These are phyloP conservation scores for Fusarium goolgardi DNA, from an alignment of 2,329 filamentous ascomycete genomes.

Conservation along the genomic window DNA sequence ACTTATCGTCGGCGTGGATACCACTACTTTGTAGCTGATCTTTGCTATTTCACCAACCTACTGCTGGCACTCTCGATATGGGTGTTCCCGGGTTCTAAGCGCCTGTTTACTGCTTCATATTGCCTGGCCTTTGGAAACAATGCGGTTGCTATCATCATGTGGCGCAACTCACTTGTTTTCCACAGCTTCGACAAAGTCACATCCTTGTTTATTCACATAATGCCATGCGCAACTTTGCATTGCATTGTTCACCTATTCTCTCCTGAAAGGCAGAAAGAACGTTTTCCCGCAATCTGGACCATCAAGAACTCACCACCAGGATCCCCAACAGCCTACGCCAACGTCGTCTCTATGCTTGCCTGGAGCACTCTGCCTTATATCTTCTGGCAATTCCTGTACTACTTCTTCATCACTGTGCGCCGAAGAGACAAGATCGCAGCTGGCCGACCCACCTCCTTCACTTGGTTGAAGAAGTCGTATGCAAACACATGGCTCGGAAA, in stretches of 20 bases:
- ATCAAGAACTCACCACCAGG: conserved; percentile 77
- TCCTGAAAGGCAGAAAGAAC: conserved; percentile 69
- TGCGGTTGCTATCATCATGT: conserved; percentile 97
- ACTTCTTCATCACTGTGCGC: conserved; percentile 94
- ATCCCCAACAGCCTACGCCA: conserved; percentile 82
- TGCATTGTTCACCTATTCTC: conserved; percentile 87
- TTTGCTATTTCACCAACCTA: conserved; percentile 98
- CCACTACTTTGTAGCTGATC: conserved; percentile 95
- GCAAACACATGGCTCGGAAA: conserved; percentile 89
- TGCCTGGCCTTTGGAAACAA: conserved; percentile 97
- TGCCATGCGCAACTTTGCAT: conserved; percentile 95
- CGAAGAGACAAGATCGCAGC: conserved; percentile 96
- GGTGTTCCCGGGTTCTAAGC: conserved; percentile 90
- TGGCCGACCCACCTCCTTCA: conserved; percentile 94
- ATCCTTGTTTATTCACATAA: conserved; percentile 98
- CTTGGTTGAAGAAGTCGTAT: conserved; percentile 94
- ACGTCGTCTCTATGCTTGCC: conserved; percentile 83
- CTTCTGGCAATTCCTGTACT: conserved; percentile 92
- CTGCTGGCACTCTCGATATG: conserved; percentile 85
- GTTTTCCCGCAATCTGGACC: conserved; percentile 86
- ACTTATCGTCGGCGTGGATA: conserved; percentile 92
- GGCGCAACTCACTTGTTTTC: conserved; percentile 98
- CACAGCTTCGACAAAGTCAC: conserved; percentile 99
- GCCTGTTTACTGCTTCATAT: conserved; percentile 90
- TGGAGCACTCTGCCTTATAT: conserved; percentile 96